Evolutionary conservation across 495 filamentous ascomycete species (phyloP), one percentile per base, ranked within the genome.

Genomic region (Collariella sp.): DNA sequence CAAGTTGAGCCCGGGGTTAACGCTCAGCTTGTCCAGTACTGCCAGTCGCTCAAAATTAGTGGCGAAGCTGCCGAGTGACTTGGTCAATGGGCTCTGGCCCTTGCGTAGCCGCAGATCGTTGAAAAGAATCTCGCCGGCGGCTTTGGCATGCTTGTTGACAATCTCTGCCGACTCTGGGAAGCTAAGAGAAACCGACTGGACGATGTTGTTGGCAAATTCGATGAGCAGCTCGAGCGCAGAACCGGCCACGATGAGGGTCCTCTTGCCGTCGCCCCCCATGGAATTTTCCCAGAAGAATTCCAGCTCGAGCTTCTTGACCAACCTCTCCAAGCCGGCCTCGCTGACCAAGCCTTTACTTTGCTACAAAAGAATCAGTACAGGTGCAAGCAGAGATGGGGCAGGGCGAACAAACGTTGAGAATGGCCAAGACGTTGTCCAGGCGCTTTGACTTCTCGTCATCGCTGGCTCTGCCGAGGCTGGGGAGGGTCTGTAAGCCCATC

Each of bases 21-120:
- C 70, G 66, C 91, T 91, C 55, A 96, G 75, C 59, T 81, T 84
- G 64, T 98, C 93, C 57, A 94, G 74, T 7, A 73, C 77, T 2
- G 87, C 85, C 39, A 97, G 72, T 57, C 85, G 79, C 61, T 88
- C 84, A 42, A 98, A 71, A 68, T 96, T 96, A 39, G 75, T 78
- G 18, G 86, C 82, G 65, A 97, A 97, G 4, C 72, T 71, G 19
- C 82, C 78, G 20, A 95, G 71, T 26, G 72, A 79, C 55, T 82
- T 85, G 46, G 79, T 80, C 11, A 83, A 57, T 4, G 78, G 72
- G 44, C 71, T 77, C 41, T 80, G 72, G 36, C 59, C 62, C 1
- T 63, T 67, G 15, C 46, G 62, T 2, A 78, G 71, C 18, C 71
- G 67, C 7, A 85, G 69, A 55, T 82, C 78, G 24, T 70, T 66